Percentiles rank a stretch among this genome's conserved stretches.
These are phyloP conservation scores for Rhizodiscina lignyota DNA, from an alignment of 495 filamentous ascomycete genomes.

Conservation along the genomic window DNA sequence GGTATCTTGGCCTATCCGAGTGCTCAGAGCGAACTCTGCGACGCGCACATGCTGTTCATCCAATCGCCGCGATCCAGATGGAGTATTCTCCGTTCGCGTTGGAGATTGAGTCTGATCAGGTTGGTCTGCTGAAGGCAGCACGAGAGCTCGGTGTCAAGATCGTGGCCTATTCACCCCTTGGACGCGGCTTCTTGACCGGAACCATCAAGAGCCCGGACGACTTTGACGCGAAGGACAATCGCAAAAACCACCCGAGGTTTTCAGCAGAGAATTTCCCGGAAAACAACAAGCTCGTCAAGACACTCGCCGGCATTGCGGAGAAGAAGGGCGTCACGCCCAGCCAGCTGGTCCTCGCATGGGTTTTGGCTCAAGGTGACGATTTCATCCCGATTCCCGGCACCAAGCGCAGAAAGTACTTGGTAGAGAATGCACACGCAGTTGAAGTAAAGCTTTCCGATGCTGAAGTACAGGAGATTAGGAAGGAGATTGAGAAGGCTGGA, in stretches of 20 bases:
- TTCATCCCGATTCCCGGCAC: slow-evolving; percentile 38
- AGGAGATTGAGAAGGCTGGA: slow-evolving; percentile 4
- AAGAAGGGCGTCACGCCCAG: slow-evolving; percentile 28
- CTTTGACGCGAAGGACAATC: slow-evolving; percentile 27
- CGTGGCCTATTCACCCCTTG: slow-evolving; percentile 37
- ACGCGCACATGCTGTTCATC: slow-evolving; percentile 1
- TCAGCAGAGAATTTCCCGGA: slow-evolving; percentile 36
- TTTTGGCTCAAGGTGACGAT: slow-evolving; percentile 39
- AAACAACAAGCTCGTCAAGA: slow-evolving; percentile 31
- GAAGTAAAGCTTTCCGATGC: background rate
- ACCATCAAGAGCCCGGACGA: slow-evolving; percentile 26
- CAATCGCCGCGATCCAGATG: slow-evolving; percentile 1
- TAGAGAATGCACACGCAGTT: background rate
- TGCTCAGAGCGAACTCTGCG: slow-evolving; percentile 1
- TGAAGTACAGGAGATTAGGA: background rate
- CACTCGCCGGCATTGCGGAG: slow-evolving; percentile 27
- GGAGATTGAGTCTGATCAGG: background rate
- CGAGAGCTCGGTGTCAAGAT: slow-evolving; percentile 2
- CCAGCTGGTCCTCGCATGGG: slow-evolving; percentile 41
- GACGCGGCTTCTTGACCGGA: slow-evolving; percentile 40
- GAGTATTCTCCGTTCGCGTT: slow-evolving; percentile 1
- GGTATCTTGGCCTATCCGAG: slow-evolving; percentile 2
- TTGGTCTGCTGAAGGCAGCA: background rate
- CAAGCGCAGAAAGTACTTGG: background rate
- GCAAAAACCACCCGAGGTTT: slow-evolving; percentile 26